These are phyloP conservation scores for Sporothrix sp. DNA, from an alignment of 2,329 filamentous ascomycete genomes.

Conservation along the genomic window DNA sequence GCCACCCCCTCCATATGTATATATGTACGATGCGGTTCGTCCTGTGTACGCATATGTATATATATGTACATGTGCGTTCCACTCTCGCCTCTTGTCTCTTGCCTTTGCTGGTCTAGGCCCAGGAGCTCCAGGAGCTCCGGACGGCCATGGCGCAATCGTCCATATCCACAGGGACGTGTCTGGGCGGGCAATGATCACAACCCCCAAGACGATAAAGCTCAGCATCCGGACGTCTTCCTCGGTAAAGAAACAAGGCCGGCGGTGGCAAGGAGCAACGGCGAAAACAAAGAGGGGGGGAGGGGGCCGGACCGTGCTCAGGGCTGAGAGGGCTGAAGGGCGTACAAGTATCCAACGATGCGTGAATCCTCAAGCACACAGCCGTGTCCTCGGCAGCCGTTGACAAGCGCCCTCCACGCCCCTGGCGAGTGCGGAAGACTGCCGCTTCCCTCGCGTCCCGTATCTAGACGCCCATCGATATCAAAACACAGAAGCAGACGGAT, in stretches of 20 bases:
- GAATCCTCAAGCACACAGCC: not conserved
- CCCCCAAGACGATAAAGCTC: not conserved
- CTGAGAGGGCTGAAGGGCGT: not conserved
- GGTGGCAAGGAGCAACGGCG: not conserved
- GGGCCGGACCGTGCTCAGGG: not conserved
- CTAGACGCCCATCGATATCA: too few species aligned
- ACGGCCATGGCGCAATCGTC: not conserved
- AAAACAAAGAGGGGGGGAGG: not conserved
- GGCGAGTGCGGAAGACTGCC: not conserved
- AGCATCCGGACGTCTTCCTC: too few species aligned
- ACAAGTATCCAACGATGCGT: not conserved
- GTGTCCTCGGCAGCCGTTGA: too few species aligned
- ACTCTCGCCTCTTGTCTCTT: not conserved
- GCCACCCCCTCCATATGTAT: too few species aligned
- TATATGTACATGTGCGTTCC: not conserved
- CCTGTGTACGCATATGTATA: not conserved
- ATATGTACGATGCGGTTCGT: not conserved
- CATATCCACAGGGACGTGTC: too few species aligned
- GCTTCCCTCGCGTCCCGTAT: too few species aligned
- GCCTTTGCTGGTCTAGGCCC: constrained; percentile 4
- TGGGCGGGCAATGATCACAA: too few species aligned
- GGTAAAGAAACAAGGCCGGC: not conserved
- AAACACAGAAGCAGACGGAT: too few species aligned
- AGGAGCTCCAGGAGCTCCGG: not conserved
- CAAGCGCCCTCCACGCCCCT: not conserved